These are phyloP conservation scores for Neostapfia colusana DNA, from an alignment of 176 grass and related monocot species.

Conservation along the genomic window DNA sequence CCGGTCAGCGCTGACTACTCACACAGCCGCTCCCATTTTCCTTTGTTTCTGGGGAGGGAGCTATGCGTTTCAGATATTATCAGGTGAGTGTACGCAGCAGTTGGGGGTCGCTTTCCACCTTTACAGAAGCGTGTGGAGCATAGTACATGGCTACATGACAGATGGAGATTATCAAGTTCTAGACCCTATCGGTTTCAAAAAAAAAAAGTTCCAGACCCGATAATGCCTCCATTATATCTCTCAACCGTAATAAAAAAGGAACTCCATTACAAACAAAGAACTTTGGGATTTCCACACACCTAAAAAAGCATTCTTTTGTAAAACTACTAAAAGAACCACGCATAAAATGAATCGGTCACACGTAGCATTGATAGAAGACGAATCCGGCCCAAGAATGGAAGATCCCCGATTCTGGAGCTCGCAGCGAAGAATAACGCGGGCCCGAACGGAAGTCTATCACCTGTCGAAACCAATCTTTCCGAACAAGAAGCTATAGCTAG, in stretches of 20 bases:
- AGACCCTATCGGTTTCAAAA: too few species aligned
- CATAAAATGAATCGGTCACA: conserved; percentile 7
- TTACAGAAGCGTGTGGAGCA: conserved; percentile 17
- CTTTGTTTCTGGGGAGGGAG: not conserved
- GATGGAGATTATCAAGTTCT: not conserved
- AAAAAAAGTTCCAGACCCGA: not conserved
- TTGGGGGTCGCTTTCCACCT: conserved; percentile 10
- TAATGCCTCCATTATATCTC: not conserved
- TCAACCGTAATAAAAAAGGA: not conserved
- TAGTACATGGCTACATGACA: conserved; percentile 1
- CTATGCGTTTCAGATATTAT: not conserved
- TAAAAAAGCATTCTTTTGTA: not conserved
- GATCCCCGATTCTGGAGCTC: not conserved
- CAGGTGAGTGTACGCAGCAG: not conserved
- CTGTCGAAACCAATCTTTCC: not conserved
- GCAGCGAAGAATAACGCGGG: not conserved
- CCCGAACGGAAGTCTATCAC: not conserved
- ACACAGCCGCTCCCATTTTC: not conserved
- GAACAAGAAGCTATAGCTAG: not conserved
- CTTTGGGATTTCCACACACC: conserved; percentile 12
- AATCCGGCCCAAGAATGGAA: not conserved
- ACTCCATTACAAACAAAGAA: not conserved
- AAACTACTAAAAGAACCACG: not conserved
- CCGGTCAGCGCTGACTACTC: not conserved
- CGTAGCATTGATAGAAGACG: not conserved